Evolutionary conservation across 257 asterid species (phyloP).

Genomic region (Salvia rosmarinus): DNA sequence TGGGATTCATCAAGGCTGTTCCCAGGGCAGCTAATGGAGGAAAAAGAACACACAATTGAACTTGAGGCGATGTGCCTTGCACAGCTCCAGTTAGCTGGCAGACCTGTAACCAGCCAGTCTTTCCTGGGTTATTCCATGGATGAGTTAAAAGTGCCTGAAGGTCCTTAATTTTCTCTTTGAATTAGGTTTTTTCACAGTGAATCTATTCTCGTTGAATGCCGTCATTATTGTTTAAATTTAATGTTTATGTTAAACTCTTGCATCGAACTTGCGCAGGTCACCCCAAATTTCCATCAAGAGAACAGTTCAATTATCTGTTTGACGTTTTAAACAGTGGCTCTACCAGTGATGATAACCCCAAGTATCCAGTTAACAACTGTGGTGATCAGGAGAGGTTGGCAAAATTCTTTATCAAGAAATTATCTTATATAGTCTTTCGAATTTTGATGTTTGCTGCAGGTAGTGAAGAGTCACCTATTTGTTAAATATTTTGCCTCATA

Average conservation of each 20-base stretch:
- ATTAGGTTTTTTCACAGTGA: neutral
- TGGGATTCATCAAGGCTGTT: slow-evolving; percentile 54
- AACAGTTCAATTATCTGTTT: slow-evolving; percentile 45
- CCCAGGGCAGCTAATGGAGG: slow-evolving; percentile 58
- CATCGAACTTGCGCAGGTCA: slow-evolving; percentile 44
- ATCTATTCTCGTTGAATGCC: neutral
- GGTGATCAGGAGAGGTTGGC: slow-evolving; percentile 68
- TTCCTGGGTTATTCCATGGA: slow-evolving; percentile 52
- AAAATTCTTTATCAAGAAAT: neutral
- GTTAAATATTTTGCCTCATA: too few relatives aligned
- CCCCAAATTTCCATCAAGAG: slow-evolving; percentile 50
- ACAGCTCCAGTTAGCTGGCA: slow-evolving; percentile 55
- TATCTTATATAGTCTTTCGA: neutral
- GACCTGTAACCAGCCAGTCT: slow-evolving; percentile 41
- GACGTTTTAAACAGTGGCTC: slow-evolving; percentile 52
- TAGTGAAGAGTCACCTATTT: too few relatives aligned
- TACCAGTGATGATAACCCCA: slow-evolving; percentile 48
- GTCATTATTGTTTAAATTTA: neutral
- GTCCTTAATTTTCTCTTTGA: slow-evolving; percentile 33
- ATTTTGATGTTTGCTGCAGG: neutral
- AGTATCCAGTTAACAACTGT: slow-evolving; percentile 40
- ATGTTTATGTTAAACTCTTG: neutral
- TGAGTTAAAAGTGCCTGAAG: slow-evolving; percentile 52
- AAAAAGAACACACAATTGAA: slow-evolving; percentile 56
- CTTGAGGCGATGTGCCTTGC: slow-evolving; percentile 60